Conservation (phyloP, 164 flowering plant genomes). For the Platanus orientalis region DNA sequence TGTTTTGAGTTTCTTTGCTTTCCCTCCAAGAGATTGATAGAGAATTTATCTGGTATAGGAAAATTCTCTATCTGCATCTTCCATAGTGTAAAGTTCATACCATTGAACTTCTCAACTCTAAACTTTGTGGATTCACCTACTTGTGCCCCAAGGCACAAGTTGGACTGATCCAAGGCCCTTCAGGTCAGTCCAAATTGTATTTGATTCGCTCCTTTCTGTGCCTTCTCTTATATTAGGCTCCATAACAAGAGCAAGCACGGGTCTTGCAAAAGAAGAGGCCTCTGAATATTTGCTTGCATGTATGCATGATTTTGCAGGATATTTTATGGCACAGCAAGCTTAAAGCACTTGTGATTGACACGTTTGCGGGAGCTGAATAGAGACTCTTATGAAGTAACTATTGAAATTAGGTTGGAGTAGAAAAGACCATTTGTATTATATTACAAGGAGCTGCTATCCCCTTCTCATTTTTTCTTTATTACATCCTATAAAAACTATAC, state of each 20-base stretch:
- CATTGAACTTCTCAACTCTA: no score
- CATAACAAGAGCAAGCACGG: constrained; percentile 55
- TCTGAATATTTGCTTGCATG: constrained; percentile 52
- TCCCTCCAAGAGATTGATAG: no score
- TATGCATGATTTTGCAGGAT: constrained; percentile 59
- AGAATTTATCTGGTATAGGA: no score
- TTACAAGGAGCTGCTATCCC: background rate
- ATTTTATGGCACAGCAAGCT: constrained; percentile 50
- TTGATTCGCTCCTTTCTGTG: no score
- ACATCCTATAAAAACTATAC: background rate
- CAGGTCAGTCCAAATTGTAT: no score
- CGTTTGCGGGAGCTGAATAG: constrained; percentile 72
- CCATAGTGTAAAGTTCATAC: no score
- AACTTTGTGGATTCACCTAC: no score
- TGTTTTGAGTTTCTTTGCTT: no score
- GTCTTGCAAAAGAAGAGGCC: constrained; percentile 43
- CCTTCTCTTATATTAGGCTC: no score
- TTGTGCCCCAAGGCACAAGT: no score
- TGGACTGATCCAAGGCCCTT: no score
- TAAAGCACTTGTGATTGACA: constrained; percentile 69
- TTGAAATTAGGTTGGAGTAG: background rate
- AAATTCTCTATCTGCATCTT: no score
- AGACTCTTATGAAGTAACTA: constrained; percentile 48
- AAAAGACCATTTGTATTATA: background rate
- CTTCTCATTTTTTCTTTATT: background rate